Percentiles rank a stretch among this genome's conserved stretches.
phyloP scores from a whole-genome alignment of 2,329 filamentous ascomycete genomes.

The Fusarium continuum region DNA sequence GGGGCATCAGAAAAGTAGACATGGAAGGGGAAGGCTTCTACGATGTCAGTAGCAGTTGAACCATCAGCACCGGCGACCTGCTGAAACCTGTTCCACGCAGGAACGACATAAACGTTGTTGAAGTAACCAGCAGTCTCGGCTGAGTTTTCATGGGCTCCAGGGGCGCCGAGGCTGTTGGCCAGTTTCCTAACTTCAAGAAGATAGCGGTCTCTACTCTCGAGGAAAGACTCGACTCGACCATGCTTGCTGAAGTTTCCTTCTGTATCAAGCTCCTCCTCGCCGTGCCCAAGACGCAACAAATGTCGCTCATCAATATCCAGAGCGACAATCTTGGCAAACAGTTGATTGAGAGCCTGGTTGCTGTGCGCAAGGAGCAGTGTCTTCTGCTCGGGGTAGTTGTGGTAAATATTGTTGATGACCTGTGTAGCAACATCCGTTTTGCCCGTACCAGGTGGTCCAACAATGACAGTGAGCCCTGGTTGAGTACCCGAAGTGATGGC shows the following conservation, averaged over 20 bases:
- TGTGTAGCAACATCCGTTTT: constrained; percentile 99
- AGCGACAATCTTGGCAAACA: constrained; percentile 97
- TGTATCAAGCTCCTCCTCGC: constrained; percentile 91
- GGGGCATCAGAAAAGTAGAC: constrained; percentile 87
- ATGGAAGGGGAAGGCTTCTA: constrained; percentile 85
- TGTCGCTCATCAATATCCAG: constrained; percentile 96
- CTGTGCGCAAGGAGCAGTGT: constrained; percentile 95
- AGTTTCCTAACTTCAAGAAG: constrained; percentile 86
- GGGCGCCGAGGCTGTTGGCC: constrained; percentile 83
- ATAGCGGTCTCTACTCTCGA: constrained; percentile 83
- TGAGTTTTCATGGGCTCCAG: constrained; percentile 94
- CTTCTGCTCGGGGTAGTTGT: constrained; percentile 93
- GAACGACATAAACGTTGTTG: constrained; percentile 88
- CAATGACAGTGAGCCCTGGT: constrained; percentile 90
- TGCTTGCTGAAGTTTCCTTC: constrained; percentile 92
- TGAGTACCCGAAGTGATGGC: constrained; percentile 94
- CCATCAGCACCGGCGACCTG: constrained; percentile 63
- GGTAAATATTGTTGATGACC: constrained; percentile 98
- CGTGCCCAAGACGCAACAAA: constrained; percentile 89
- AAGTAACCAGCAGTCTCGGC: constrained; percentile 98
- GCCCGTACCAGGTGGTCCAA: constrained; percentile 94
- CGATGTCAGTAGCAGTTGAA: constrained; percentile 67
- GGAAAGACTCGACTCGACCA: constrained; percentile 92
- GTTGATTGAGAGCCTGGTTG: constrained; percentile 96
- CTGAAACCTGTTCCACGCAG: constrained; percentile 88